Evolutionary conservation across 2,329 filamentous ascomycete genomes (phyloP).

Genomic region (Claviceps sp.): DNA sequence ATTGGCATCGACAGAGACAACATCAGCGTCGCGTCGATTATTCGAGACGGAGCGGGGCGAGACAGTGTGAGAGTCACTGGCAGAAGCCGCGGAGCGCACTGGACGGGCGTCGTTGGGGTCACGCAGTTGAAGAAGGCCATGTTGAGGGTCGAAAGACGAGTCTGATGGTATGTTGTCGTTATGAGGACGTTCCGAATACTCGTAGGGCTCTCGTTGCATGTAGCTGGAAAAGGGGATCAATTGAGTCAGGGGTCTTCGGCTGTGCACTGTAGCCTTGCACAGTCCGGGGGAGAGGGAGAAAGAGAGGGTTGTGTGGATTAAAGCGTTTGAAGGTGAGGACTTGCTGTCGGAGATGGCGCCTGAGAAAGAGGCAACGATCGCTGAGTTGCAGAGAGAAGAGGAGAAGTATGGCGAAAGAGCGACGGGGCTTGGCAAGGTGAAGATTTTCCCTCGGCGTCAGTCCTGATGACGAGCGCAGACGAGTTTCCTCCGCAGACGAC

Average conservation of each 20-base stretch:
- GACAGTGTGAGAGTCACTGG: slow-evolving; percentile 19
- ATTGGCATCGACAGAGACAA: slow-evolving; percentile 24
- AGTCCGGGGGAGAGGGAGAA: slow-evolving; percentile 23
- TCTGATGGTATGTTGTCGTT: slow-evolving; percentile 23
- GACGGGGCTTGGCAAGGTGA: not conserved
- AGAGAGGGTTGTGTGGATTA: not conserved
- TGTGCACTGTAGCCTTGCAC: slow-evolving; percentile 39
- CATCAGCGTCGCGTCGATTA: slow-evolving; percentile 12
- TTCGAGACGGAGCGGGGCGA: slow-evolving; percentile 23
- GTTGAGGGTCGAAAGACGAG: slow-evolving; percentile 29
- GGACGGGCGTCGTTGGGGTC: slow-evolving; percentile 25
- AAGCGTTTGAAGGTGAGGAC: not conserved
- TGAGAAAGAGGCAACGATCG: not conserved
- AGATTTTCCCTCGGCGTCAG: not conserved
- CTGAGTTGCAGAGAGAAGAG: not conserved
- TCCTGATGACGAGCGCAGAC: no score
- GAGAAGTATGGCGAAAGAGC: not conserved
- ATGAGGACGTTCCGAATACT: slow-evolving; percentile 29
- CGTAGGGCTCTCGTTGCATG: slow-evolving; percentile 49
- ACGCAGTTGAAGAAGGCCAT: slow-evolving; percentile 40
- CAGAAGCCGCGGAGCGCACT: slow-evolving; percentile 12
- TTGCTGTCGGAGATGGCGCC: not conserved
- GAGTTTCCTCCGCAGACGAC: no score
- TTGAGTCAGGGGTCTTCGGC: slow-evolving; percentile 22
- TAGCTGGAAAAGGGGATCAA: slow-evolving; percentile 32